Evolutionary conservation across 108 stramenopile species (phyloP).

Genomic region (Aureococcus anophagefferens): DNA sequence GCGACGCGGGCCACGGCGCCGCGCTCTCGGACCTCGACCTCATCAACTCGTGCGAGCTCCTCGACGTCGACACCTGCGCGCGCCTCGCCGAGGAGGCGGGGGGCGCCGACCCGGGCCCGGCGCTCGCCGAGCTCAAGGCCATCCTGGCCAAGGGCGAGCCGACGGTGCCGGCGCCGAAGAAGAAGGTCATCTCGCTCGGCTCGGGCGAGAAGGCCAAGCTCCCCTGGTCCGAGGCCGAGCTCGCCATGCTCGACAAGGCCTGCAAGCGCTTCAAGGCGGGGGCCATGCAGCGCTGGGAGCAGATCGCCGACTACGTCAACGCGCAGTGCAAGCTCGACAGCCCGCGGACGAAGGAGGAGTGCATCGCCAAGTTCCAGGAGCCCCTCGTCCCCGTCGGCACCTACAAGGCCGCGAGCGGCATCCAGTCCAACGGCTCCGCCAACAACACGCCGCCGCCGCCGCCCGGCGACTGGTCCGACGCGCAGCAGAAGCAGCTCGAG

Average conservation of each 20-base stretch:
- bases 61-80: neutral
- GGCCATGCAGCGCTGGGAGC: slow-evolving; percentile 84
- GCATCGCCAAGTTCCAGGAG: slow-evolving; percentile 79
- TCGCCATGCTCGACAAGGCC: slow-evolving; percentile 80
- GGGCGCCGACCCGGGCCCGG: slow-evolving; percentile 4
- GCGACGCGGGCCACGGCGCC: slow-evolving; percentile 15
- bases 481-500: slow-evolving; percentile 81
- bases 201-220: slow-evolving; percentile 23
- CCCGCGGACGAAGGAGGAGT: slow-evolving; percentile 83
- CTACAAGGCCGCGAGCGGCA: neutral
- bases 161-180: slow-evolving; percentile 27
- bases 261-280: slow-evolving; percentile 85
- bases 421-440: neutral
- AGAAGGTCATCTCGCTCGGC: slow-evolving; percentile 25
- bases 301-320: slow-evolving; percentile 81
- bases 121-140: too few relatives aligned
- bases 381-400: neutral
- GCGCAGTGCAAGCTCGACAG: slow-evolving; percentile 43
- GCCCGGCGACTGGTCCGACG: slow-evolving; percentile 62
- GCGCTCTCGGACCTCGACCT: slow-evolving; percentile 2
- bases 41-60: neutral
- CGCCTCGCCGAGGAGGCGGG: slow-evolving; percentile 18
- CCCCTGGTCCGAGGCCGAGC: slow-evolving; percentile 83
- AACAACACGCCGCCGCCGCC: neutral
- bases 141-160: too few relatives aligned